Percentiles rank a stretch among this genome's conserved stretches.
Evolutionary conservation across 345 rosid genomes (phyloP).

Genomic region (Salix suchowensis): DNA sequence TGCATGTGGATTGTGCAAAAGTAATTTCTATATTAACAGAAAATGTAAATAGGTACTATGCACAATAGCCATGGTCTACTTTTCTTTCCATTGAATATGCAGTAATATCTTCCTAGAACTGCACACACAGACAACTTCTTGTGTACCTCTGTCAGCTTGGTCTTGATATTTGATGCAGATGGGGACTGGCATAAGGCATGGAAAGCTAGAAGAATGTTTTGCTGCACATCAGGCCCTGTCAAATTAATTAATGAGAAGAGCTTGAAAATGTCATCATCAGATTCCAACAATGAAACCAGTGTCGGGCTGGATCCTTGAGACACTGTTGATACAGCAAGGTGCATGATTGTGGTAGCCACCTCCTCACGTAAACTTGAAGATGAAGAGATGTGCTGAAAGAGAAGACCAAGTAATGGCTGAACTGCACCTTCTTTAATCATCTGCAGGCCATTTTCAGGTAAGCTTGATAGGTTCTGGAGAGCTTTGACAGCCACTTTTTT

Average conservation of each 20-base stretch:
- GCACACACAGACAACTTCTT: constrained; percentile 1
- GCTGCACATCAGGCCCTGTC: constrained; percentile 47
- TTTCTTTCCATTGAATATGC: constrained; percentile 7
- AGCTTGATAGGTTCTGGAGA: constrained; percentile 47
- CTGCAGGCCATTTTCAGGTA: constrained; percentile 48
- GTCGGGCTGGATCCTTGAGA: constrained; percentile 35
- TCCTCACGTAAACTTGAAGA: constrained; percentile 45
- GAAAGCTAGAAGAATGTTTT: constrained; percentile 51
- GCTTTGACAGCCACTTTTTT: constrained; percentile 45
- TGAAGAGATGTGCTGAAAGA: constrained; percentile 37
- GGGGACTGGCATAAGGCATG: constrained; percentile 54
- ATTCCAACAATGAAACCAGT: constrained; percentile 44
- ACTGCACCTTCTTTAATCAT: constrained; percentile 63
- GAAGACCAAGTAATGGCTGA: constrained; percentile 44
- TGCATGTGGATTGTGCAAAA: background rate
- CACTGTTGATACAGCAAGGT: constrained; percentile 52
- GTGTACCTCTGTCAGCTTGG: constrained; percentile 51
- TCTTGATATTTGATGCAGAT: constrained; percentile 38
- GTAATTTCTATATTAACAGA: background rate
- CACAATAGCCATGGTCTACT: background rate
- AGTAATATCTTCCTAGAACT: background rate
- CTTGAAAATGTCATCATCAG: constrained; percentile 47
- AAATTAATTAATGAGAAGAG: constrained; percentile 49
- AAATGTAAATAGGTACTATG: background rate
- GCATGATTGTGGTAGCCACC: constrained; percentile 48